A percentile compares a stretch with the other conserved stretches of the same genome.
Conservation (phyloP, 768 basidiomycete genomes). For the Leccinum aurantiacum region DNA sequence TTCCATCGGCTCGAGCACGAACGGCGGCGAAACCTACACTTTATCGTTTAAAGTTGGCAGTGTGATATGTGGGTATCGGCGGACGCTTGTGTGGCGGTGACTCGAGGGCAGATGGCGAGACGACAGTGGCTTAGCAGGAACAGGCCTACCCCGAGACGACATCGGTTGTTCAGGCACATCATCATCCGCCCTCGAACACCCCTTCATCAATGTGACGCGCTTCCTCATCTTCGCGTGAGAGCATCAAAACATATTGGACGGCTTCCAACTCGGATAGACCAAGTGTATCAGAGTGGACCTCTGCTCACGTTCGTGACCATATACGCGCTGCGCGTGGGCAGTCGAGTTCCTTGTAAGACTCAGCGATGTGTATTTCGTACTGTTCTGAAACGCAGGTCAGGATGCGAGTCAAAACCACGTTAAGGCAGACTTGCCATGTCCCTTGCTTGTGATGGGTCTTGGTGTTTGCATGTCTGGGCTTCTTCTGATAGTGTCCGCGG, state of each 20-base stretch:
- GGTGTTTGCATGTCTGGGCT: conserved; percentile 29
- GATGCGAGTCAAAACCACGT: neutral
- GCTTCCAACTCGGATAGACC: conserved; percentile 75
- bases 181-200: conserved; percentile 54
- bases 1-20: conserved; percentile 54
- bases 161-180: conserved; percentile 4
- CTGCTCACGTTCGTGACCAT: conserved; percentile 59
- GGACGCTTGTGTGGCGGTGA: conserved; percentile 15
- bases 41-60: conserved; percentile 44
- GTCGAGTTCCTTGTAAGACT: conserved; percentile 53
- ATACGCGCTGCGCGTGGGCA: conserved; percentile 35
- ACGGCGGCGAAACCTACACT: conserved; percentile 54
- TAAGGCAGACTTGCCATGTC: conserved; percentile 41
- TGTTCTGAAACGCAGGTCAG: conserved; percentile 44
- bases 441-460: conserved; percentile 40
- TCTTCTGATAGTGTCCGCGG: conserved; percentile 32
- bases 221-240: conserved; percentile 73
- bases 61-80: conserved; percentile 30
- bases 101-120: conserved; percentile 19
- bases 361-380: conserved; percentile 62
- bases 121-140: conserved; percentile 6
- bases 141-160: conserved; percentile 11
- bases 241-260: conserved; percentile 79
- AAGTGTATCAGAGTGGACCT: conserved; percentile 52
- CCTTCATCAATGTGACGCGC: conserved; percentile 44